Percentiles rank a stretch among this genome's conserved stretches.
These are phyloP conservation scores for Corynascus novoguineensis DNA, from an alignment of 495 filamentous ascomycete genomes.

Conservation along the genomic window DNA sequence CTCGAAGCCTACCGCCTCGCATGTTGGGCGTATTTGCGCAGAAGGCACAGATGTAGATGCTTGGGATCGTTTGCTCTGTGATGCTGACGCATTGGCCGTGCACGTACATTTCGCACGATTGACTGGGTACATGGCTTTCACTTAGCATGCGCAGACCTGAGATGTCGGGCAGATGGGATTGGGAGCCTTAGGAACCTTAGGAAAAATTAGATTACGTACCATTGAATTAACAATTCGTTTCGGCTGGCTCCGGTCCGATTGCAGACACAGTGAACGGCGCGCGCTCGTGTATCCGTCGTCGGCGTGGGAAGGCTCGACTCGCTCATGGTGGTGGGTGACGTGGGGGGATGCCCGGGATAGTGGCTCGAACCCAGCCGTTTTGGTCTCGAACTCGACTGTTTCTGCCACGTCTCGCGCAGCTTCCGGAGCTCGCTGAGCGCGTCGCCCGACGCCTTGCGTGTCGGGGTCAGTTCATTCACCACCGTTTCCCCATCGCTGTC, in stretches of 20 bases:
- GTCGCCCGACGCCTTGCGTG: slow-evolving; percentile 29
- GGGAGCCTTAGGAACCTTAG: neutral
- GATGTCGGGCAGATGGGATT: neutral
- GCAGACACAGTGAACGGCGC: slow-evolving; percentile 69
- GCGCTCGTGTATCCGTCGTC: slow-evolving; percentile 52
- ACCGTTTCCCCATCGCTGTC: slow-evolving; percentile 57
- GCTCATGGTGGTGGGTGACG: slow-evolving; percentile 62
- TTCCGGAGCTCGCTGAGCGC: slow-evolving; percentile 64
- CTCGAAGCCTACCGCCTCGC: slow-evolving; percentile 58
- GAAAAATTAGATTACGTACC: slow-evolving; percentile 45
- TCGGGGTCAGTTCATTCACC: slow-evolving; percentile 37
- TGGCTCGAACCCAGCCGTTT: slow-evolving; percentile 18
- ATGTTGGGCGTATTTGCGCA: slow-evolving; percentile 70
- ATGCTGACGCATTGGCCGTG: slow-evolving; percentile 75
- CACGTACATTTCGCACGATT: slow-evolving; percentile 81
- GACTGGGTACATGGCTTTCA: slow-evolving; percentile 42
- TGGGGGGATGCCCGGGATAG: slow-evolving; percentile 20
- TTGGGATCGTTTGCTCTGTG: slow-evolving; percentile 57
- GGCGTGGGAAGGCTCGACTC: slow-evolving; percentile 64
- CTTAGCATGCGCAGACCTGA: slow-evolving; percentile 8
- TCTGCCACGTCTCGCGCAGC: slow-evolving; percentile 61
- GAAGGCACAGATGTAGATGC: slow-evolving; percentile 74
- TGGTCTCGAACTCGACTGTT: slow-evolving; percentile 37
- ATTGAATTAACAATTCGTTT: slow-evolving; percentile 77
- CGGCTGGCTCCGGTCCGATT: slow-evolving; percentile 45